Percentiles rank a stretch among this genome's conserved stretches.
phyloP scores from a whole-genome alignment of 129 eudicot species.

The Flaveria ramosissima region DNA sequence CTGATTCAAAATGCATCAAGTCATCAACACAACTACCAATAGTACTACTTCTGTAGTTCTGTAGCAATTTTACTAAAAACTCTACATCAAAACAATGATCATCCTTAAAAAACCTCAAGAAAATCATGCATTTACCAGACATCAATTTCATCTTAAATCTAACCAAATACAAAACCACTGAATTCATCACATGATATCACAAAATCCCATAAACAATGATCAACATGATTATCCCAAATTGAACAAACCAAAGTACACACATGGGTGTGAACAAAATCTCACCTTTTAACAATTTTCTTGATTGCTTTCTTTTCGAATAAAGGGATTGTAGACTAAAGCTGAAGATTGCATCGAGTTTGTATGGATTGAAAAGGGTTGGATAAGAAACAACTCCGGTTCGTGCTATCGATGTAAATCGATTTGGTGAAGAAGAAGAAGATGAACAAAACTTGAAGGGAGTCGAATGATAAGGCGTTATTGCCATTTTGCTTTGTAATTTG shows the following conservation, averaged over 20 bases:
- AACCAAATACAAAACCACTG: neutral
- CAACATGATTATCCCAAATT: constrained; percentile 10
- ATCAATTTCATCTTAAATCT: neutral
- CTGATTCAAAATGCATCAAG: neutral
- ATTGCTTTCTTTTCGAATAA: constrained; percentile 35
- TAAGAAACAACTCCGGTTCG: constrained; percentile 35
- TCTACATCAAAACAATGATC: neutral
- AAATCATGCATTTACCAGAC: neutral
- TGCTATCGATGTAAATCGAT: constrained; percentile 29
- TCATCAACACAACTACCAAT: neutral
- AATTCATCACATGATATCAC: constrained; percentile 17
- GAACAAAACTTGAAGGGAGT: constrained; percentile 18
- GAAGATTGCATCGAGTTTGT: constrained; percentile 38
- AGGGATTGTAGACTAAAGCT: constrained; percentile 22
- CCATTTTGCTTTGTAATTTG: constrained; percentile 32
- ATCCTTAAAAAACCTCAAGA: neutral
- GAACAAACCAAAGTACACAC: neutral
- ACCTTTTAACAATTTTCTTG: constrained; percentile 55
- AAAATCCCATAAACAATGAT: neutral
- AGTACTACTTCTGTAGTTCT: neutral
- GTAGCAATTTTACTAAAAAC: neutral
- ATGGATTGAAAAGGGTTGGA: constrained; percentile 40
- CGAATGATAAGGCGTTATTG: constrained; percentile 32
- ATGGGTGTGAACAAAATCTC: neutral
- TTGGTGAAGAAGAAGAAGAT: constrained; percentile 30